Conservation (phyloP, 805 yeast genomes). For the Yarrowia sp. region DNA sequence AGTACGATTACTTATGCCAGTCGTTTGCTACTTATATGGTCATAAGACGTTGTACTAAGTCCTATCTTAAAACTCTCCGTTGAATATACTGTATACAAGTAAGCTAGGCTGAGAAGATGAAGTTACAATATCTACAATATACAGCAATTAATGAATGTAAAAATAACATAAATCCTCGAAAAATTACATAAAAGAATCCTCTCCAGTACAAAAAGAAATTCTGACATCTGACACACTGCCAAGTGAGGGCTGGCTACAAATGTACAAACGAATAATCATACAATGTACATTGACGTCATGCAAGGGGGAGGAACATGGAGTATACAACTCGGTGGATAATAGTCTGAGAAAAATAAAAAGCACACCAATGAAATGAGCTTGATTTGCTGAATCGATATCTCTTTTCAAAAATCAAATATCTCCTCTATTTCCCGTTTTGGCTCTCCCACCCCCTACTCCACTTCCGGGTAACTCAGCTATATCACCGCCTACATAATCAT, state of each 20-base stretch:
- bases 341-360: background rate
- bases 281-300: background rate
- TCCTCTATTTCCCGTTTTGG: background rate
- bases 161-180: too few relatives aligned
- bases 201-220: background rate
- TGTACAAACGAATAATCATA: slow-evolving; percentile 1
- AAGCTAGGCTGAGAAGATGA: too few relatives aligned
- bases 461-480: slow-evolving; percentile 10
- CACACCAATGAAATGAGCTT: background rate
- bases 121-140: too few relatives aligned
- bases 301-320: background rate
- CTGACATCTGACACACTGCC: background rate
- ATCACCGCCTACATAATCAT: slow-evolving; percentile 16
- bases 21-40: too few relatives aligned
- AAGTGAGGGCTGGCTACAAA: slow-evolving; percentile 5
- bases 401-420: background rate
- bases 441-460: background rate
- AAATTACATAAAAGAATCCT: too few relatives aligned
- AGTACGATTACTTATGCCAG: too few relatives aligned
- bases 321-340: background rate
- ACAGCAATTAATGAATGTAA: too few relatives aligned
- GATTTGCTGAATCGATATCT: background rate
- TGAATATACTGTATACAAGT: too few relatives aligned
- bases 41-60: too few relatives aligned
- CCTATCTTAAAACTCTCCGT: too few relatives aligned